Evolutionary conservation across 2,329 filamentous ascomycete species (phyloP), one percentile per base, ranked within the genome.

Genomic region (Trichoderma sp.): DNA sequence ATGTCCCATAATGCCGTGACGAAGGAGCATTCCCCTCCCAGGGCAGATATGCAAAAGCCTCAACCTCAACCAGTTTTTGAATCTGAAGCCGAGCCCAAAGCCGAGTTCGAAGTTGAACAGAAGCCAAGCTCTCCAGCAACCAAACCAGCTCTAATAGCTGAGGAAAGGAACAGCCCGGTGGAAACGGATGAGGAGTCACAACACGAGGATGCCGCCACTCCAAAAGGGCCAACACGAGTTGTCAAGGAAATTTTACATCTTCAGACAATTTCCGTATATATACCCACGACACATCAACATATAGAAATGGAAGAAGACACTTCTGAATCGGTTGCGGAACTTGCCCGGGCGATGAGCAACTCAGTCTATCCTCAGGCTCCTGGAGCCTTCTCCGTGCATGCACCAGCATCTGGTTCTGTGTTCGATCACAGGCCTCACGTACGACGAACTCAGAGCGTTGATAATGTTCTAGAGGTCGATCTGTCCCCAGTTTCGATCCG

Each of bases 371-470:
- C 85, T 0, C 84, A 89, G 75, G 77, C 90, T 3, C 89, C 89
- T 1, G 90, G 89, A 0, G 85, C 89, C 3, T 91, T 91, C 77
- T 91, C 89, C 0, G 80, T 88, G 2, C 79, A 86, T 55, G 74
- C 74, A 3, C 70, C 74, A 11, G 7, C 73, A 20, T 68, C 76
- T 26, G 59, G 28, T 6, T 71, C 61, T 12, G 26, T 26, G 12
- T 59, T 64, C 4, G 55, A 66, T 12, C 28, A 64, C 17, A 34
- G 47, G 8, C 66, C 55, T 20, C 20, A 23, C 61, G 50, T 47
- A 15, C 57, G 57, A 43, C 20, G 20, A 62, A 68, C 71, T 15
- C 71, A 47, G 6, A 70, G 68, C 2, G 47, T 64, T 1, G 78
- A 80, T n/a, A 68, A 76, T 64, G 71, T 72, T 17, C 74, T 89